Base-by-base conservation (phyloP, 352 stramenopile species). In the Phytophthora ohioensis region DNA sequence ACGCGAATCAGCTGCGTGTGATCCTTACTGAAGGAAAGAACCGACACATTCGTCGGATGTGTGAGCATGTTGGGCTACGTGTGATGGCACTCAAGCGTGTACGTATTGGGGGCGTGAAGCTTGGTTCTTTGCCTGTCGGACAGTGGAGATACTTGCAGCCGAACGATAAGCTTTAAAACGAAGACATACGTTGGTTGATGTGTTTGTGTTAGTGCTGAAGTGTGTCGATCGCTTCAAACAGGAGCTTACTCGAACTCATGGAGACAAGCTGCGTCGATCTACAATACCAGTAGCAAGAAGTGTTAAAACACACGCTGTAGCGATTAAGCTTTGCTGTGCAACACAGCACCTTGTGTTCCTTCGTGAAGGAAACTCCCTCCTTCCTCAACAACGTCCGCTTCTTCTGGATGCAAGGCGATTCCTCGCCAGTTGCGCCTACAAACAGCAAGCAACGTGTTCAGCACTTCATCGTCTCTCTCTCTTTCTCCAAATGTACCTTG, bases 31-130 rank as follows among this genome's bases (percentile, higher is more conserved):
- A 99, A 78, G 97, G 97, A 52, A 91, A 98, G 57, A 97, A 99
- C 75, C 90, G 96, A 64, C 97, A 99, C 79, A 98, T 99, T 76
- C 94, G 97, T 9, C 95, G 88, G 75, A 99, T 99, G 97, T 97
- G 96, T 69, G 90, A 97, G 49, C 84, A 93, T 32, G 77, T 99
- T 0, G 95, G 93, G 32, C 85, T 98, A 63, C 52, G 79, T 36
- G 96, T 99, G 5, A 71, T 94, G n/a, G 82, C 82, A 54, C 85
- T 99, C 15, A 96, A 98, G 75, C 87, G 97, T 49, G 85, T 98
- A 21, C 79, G 87, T 27, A 98, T 99, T 69, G 92, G 91, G 58
- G 81, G 79, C n/a, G 92, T 98, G 57, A 91, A 86, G 36, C 75
- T 98, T 4, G 87, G 84, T 7, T 77, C 80, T 32, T 48, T 97